Evolutionary conservation across 1,139 yeast genomes (phyloP).

Genomic region (Yamadazyma atlantica): DNA sequence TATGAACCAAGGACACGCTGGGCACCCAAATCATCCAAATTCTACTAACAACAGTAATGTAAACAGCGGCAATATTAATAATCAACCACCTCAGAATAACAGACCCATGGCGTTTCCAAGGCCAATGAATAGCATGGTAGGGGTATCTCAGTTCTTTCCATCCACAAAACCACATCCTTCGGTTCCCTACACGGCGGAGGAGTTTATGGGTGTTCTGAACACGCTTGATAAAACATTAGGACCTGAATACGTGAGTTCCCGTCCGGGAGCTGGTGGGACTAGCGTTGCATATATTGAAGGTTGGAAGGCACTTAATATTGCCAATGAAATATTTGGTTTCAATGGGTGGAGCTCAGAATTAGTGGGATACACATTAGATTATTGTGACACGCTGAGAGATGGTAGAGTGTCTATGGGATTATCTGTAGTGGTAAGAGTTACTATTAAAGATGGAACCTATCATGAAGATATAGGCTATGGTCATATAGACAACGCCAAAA

Average conservation of each 20-base stretch:
- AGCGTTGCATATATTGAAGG: conserved; percentile 76
- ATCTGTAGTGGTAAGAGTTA: conserved; percentile 69
- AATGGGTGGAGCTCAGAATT: conserved; percentile 81
- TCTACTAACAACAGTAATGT: neutral
- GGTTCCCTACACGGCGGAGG: conserved; percentile 39
- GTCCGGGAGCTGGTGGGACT: conserved; percentile 76
- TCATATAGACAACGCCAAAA: conserved; percentile 67
- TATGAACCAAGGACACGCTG: neutral
- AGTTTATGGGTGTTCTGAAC: conserved; percentile 36
- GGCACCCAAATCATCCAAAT: neutral
- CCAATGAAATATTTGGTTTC: conserved; percentile 79
- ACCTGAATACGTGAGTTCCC: conserved; percentile 82
- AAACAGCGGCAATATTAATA: neutral
- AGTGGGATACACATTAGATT: conserved; percentile 65
- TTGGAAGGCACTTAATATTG: conserved; percentile 75
- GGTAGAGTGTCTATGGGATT: conserved; percentile 63
- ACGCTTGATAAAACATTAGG: conserved; percentile 69
- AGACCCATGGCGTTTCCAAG: neutral
- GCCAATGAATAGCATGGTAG: conserved; percentile 4
- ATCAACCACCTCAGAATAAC: neutral
- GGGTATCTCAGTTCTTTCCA: conserved; percentile 12
- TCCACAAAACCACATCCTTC: conserved; percentile 22
- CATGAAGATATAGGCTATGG: conserved; percentile 87
- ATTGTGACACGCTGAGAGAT: conserved; percentile 57
- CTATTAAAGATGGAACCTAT: conserved; percentile 70